phyloP scores from a whole-genome alignment of 371 early-diverging fungal genomes.

The Coemansia sp. region DNA sequence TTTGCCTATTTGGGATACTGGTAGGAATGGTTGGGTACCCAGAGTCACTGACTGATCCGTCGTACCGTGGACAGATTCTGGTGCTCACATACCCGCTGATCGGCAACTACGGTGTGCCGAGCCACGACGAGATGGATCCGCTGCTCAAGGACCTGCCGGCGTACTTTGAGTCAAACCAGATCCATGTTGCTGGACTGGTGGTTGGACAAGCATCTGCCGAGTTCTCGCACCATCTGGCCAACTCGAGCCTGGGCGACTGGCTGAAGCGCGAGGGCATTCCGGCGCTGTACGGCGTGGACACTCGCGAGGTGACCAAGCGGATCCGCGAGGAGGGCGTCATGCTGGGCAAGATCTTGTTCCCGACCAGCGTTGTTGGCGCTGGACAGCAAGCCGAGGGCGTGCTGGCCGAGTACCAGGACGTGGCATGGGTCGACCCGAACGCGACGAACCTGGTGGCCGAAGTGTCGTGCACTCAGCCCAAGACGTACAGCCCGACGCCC shows the following conservation, averaged over 20 bases:
- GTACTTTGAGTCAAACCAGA: conserved; percentile 89
- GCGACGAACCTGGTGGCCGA: conserved; percentile 88
- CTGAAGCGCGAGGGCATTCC: conserved; percentile 83
- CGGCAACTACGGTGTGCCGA: conserved; percentile 97
- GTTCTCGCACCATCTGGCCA: conserved; percentile 89
- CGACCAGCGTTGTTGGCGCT: conserved; percentile 53
- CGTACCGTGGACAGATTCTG: conserved; percentile 93
- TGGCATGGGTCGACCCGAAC: conserved; percentile 91
- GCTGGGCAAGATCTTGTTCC: conserved; percentile 80
- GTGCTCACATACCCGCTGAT: conserved; percentile 93
- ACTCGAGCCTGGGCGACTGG: conserved; percentile 83
- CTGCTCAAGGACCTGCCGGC: conserved; percentile 75
- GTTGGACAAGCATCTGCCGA: conserved; percentile 87
- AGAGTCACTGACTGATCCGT: conserved; percentile 94
- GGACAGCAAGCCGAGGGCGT: conserved; percentile 54
- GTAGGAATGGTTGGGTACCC: conserved; percentile 84
- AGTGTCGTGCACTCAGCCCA: conserved; percentile 79
- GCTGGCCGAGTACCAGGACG: conserved; percentile 70
- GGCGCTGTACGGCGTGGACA: conserved; percentile 90
- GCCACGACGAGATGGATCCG: conserved; percentile 70
- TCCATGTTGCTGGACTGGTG: conserved; percentile 87
- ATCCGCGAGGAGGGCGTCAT: conserved; percentile 88
- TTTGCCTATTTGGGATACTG: neutral
- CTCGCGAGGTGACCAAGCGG: conserved; percentile 89
- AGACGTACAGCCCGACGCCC: conserved; percentile 65